These are phyloP conservation scores for Tuber magnatum DNA, from an alignment of 495 filamentous ascomycete species.

Conservation along the genomic window DNA sequence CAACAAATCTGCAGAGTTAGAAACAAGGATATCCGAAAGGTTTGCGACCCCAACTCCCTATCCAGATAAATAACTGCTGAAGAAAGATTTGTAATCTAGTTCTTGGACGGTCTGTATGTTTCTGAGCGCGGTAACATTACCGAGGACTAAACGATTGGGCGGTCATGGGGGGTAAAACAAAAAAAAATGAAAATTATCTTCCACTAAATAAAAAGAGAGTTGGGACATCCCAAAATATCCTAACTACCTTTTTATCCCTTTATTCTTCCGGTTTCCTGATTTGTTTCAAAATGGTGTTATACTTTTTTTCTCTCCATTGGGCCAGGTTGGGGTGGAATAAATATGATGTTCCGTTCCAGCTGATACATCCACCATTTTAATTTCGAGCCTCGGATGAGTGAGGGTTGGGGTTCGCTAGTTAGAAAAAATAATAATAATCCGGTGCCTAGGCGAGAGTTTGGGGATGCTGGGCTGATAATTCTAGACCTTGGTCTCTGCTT, in stretches of 20 bases:
- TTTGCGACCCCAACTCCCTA: conserved; percentile 42
- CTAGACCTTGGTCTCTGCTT: neutral
- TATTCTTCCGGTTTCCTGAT: conserved; percentile 14
- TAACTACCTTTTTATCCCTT: neutral
- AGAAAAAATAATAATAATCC: neutral
- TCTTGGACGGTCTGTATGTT: conserved; percentile 99
- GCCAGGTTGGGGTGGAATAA: conserved; percentile 30
- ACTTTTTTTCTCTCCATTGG: conserved; percentile 22
- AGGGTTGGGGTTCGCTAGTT: neutral
- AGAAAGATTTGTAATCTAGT: conserved; percentile 49
- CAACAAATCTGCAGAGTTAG: conserved; percentile 98
- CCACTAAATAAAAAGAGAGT: conserved; percentile 30
- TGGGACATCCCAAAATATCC: conserved; percentile 24
- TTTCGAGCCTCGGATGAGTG: neutral
- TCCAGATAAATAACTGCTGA: conserved; percentile 3
- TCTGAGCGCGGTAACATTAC: conserved; percentile 92
- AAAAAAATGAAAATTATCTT: conserved; percentile 19
- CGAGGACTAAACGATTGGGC: conserved; percentile 46
- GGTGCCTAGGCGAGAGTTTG: neutral
- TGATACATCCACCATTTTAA: neutral
- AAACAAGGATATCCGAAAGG: conserved; percentile 99
- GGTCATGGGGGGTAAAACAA: conserved; percentile 30
- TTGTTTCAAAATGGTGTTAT: conserved; percentile 38
- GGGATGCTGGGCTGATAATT: neutral
- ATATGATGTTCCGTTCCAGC: neutral